A percentile compares a stretch with the other conserved stretches of the same genome.
Conservation (phyloP, 192 early-diverging fungal species). For the Haplosporangium gracile region DNA sequence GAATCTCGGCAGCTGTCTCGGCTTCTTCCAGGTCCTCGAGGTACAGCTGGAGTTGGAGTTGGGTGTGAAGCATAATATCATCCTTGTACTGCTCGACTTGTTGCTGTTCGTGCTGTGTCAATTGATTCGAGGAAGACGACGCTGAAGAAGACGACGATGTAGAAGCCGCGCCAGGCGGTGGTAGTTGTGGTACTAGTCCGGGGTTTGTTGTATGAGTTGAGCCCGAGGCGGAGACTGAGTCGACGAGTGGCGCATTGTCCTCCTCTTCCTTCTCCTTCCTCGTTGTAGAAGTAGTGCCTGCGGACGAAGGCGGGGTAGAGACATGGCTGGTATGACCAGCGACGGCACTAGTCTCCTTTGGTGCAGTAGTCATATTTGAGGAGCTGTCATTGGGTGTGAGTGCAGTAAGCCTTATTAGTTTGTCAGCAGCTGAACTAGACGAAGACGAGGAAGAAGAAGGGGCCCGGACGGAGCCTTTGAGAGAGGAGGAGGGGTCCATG, state of each 20-base stretch:
- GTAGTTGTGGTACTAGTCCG: background rate
- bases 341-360: background rate
- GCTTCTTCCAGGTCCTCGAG: conserved; percentile 41
- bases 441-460: conserved; percentile 10
- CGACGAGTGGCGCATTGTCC: background rate
- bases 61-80: conserved; percentile 26
- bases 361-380: background rate
- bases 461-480: background rate
- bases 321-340: background rate
- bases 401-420: background rate
- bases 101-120: background rate
- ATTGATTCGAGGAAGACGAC: conserved; percentile 2
- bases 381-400: background rate
- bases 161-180: background rate
- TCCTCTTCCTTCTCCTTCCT: background rate
- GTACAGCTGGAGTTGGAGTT: conserved; percentile 42
- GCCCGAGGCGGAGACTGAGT: background rate
- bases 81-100: conserved; percentile 23
- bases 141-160: background rate
- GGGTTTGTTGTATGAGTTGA: background rate
- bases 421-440: background rate
- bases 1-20: conserved; percentile 13
- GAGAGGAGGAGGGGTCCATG: conserved; percentile 16
- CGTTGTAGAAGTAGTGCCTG: background rate
- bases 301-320: background rate